A percentile compares a stretch with the other conserved stretches of the same genome.
Evolutionary conservation across 2,329 filamentous ascomycete genomes (phyloP).

Genomic region (Trichoderma pleuroti): DNA sequence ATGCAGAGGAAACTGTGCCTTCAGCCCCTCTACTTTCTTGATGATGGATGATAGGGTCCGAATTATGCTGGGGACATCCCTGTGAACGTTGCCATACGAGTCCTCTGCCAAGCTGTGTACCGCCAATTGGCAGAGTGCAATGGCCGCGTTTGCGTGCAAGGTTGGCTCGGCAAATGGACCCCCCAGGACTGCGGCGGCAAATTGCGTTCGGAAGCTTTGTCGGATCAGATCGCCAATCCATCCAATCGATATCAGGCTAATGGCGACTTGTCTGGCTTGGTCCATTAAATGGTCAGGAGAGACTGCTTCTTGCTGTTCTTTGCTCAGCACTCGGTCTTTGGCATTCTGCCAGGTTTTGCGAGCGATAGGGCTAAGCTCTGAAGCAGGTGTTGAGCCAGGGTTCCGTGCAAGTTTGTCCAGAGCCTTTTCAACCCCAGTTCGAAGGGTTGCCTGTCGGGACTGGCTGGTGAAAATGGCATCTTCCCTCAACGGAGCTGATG

Average conservation of each 20-base stretch:
- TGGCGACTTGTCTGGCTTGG: conserved; percentile 46
- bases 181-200: conserved; percentile 68
- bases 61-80: conserved; percentile 72
- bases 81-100: conserved; percentile 78
- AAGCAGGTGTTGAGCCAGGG: conserved; percentile 47
- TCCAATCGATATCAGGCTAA: conserved; percentile 44
- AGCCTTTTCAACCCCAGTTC: conserved; percentile 44
- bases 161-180: conserved; percentile 67
- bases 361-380: conserved; percentile 49
- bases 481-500: conserved; percentile 41
- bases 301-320: conserved; percentile 53
- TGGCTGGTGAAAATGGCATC: conserved; percentile 45
- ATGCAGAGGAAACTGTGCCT: conserved; percentile 57
- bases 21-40: conserved; percentile 65
- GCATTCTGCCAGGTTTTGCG: conserved; percentile 48
- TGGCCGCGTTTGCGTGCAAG: conserved; percentile 68
- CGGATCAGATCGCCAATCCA: conserved; percentile 67
- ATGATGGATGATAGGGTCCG: conserved; percentile 68
- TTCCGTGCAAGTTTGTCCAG: conserved; percentile 43
- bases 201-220: conserved; percentile 62
- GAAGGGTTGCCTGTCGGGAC: conserved; percentile 36
- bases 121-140: conserved; percentile 65
- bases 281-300: conserved; percentile 48
- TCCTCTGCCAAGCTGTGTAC: conserved; percentile 76
- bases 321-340: conserved; percentile 46